Percentiles rank a stretch among this genome's conserved stretches.
phyloP scores from a whole-genome alignment of 2,329 filamentous ascomycete genomes.

The Penicillium sumatraense region DNA sequence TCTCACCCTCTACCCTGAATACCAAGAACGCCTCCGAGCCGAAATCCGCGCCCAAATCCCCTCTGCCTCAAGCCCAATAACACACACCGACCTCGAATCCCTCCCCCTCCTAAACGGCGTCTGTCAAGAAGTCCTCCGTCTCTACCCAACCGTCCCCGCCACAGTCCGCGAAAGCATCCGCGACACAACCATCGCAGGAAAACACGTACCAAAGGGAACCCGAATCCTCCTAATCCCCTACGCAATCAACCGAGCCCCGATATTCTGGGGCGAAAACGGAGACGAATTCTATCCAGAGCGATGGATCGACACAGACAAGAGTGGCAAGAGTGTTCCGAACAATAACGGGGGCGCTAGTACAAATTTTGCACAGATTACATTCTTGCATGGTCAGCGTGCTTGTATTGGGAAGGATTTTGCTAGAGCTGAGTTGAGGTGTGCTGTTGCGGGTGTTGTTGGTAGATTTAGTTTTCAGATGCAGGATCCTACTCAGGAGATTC shows the following conservation, averaged over 20 bases:
- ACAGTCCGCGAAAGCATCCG: constrained; percentile 46
- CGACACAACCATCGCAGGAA: constrained; percentile 62
- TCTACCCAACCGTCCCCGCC: constrained; percentile 46
- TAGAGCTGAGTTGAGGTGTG: constrained; percentile 44
- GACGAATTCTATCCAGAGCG: constrained; percentile 75
- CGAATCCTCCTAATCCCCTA: constrained; percentile 67
- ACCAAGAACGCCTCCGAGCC: constrained; percentile 54
- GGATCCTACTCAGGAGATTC: constrained; percentile 39
- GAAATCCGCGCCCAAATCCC: constrained; percentile 56
- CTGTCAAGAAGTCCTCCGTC: constrained; percentile 70
- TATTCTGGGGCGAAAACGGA: constrained; percentile 77
- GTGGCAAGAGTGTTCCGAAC: constrained; percentile 54
- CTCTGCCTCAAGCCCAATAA: constrained; percentile 34
- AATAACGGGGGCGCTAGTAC: constrained; percentile 54
- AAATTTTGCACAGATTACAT: constrained; percentile 46
- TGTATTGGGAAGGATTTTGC: constrained; percentile 51
- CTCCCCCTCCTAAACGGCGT: constrained; percentile 80
- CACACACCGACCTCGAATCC: constrained; percentile 59
- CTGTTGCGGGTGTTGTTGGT: constrained; percentile 44
- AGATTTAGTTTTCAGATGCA: constrained; percentile 42
- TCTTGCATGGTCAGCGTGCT: constrained; percentile 42
- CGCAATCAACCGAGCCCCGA: constrained; percentile 71
- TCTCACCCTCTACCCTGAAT: constrained; percentile 54
- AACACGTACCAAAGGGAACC: constrained; percentile 71
- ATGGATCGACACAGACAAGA: constrained; percentile 67